Percentiles rank a stretch among this genome's conserved stretches.
Evolutionary conservation across 2,329 filamentous ascomycete species (phyloP).

Genomic region (Cytospora piceae): DNA sequence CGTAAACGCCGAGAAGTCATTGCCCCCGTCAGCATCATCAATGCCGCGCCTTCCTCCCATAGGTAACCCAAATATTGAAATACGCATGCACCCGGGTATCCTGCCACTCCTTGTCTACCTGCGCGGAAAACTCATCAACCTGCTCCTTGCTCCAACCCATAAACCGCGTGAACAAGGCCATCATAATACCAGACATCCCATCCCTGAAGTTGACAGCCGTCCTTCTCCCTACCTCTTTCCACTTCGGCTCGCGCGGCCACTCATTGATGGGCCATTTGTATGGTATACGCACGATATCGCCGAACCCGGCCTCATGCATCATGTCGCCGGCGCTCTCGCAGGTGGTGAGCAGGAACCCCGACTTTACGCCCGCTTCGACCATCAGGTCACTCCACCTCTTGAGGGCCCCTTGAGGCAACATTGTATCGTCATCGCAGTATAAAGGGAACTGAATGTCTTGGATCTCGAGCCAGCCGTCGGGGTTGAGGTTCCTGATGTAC

Average conservation of each 20-base stretch:
- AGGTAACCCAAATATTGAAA: conserved; percentile 37
- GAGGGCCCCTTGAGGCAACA: conserved; percentile 34
- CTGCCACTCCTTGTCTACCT: conserved; percentile 36
- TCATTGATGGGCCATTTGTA: conserved; percentile 34
- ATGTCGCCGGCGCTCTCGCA: conserved; percentile 37
- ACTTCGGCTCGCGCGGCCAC: conserved; percentile 33
- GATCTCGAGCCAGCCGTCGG: conserved; percentile 35
- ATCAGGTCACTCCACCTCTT: conserved; percentile 38
- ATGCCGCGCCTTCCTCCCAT: conserved; percentile 35
- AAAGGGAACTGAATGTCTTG: conserved; percentile 40
- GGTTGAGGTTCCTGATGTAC: conserved; percentile 32
- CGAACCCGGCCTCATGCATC: conserved; percentile 31
- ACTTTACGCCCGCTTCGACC: conserved; percentile 37
- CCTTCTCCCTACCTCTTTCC: conserved; percentile 32
- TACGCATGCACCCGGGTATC: conserved; percentile 38
- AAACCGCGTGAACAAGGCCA: conserved; percentile 34
- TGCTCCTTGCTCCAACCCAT: conserved; percentile 33
- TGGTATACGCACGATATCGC: conserved; percentile 30
- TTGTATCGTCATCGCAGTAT: conserved; percentile 38
- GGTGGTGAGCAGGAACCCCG: conserved; percentile 37
- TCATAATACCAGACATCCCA: conserved; percentile 32
- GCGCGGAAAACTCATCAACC: conserved; percentile 34
- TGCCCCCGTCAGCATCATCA: background rate
- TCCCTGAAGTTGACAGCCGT: conserved; percentile 28
- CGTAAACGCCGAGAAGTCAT: background rate